phyloP scores from a whole-genome alignment of 192 early-diverging fungal species.

The Backusella mclennaniae region DNA sequence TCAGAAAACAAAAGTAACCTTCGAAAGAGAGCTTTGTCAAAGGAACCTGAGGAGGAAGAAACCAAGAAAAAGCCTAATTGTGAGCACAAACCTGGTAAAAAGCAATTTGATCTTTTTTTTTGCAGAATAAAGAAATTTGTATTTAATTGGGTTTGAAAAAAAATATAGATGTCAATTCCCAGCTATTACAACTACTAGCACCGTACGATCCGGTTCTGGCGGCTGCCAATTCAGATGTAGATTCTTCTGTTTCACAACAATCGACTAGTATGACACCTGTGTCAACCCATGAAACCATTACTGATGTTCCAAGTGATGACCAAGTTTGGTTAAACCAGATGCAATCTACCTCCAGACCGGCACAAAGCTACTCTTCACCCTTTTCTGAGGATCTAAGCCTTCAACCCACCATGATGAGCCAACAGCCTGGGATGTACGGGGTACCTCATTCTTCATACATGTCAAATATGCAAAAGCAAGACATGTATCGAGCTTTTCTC shows the following conservation, averaged over 20 bases:
- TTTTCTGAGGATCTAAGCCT: not conserved
- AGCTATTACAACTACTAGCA: not conserved
- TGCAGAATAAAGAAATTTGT: not conserved
- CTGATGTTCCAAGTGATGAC: not conserved
- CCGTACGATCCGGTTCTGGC: not conserved
- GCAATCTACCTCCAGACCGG: not conserved
- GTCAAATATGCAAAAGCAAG: not conserved
- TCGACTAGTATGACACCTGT: not conserved
- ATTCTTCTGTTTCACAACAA: not conserved
- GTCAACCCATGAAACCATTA: not conserved
- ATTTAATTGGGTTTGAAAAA: not conserved
- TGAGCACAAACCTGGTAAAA: not conserved
- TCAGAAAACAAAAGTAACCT: not conserved
- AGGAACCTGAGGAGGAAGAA: slow-evolving; percentile 8
- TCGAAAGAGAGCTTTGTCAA: slow-evolving; percentile 6
- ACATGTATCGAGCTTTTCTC: not conserved
- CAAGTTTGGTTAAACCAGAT: not conserved
- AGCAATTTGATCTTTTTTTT: not conserved
- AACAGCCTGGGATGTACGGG: not conserved
- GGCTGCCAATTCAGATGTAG: not conserved
- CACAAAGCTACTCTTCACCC: not conserved
- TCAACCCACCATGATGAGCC: not conserved
- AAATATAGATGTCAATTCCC: slow-evolving; percentile 12
- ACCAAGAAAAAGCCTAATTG: not conserved
- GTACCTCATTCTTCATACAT: not conserved